Conservation (phyloP, 2,329 filamentous ascomycete genomes). For the Aspergillus jensenii region DNA sequence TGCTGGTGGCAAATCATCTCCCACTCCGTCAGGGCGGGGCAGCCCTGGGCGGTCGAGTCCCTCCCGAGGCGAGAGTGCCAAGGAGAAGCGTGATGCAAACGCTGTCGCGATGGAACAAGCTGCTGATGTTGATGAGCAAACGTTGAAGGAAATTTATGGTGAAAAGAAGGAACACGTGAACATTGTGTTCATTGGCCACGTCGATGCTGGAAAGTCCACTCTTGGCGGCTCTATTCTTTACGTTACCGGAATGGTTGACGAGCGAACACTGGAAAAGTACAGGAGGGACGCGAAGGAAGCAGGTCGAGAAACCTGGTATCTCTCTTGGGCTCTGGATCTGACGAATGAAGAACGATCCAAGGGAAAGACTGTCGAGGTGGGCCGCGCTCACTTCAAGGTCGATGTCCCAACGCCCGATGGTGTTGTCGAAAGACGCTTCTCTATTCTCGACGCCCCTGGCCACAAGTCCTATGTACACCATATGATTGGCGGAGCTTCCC, state of each 20-base stretch:
- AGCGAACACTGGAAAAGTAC: conserved; percentile 97
- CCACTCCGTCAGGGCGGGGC: conserved; percentile 78
- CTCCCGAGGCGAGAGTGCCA: conserved; percentile 57
- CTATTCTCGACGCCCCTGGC: conserved; percentile 92
- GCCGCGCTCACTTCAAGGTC: conserved; percentile 93
- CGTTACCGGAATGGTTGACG: conserved; percentile 97
- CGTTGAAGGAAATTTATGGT: conserved; percentile 88
- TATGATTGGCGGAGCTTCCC: conserved; percentile 95
- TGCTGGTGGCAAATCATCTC: conserved; percentile 71
- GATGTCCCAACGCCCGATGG: conserved; percentile 36
- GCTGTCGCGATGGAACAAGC: conserved; percentile 80
- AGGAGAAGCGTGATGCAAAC: conserved; percentile 69
- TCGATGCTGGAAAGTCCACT: conserved; percentile 97
- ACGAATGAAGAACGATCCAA: conserved; percentile 95
- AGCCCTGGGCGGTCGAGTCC: conserved; percentile 79
- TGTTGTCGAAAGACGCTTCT: conserved; percentile 84
- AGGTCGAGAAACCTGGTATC: conserved; percentile 96
- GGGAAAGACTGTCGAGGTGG: conserved; percentile 97
- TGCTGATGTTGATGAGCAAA: conserved; percentile 77
- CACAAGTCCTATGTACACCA: conserved; percentile 98
- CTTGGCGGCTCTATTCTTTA: conserved; percentile 92
- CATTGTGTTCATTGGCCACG: conserved; percentile 96
- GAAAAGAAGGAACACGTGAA: conserved; percentile 80
- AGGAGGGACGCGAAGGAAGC: conserved; percentile 94
- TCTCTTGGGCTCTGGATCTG: conserved; percentile 96